Percentiles rank a stretch among this genome's conserved stretches.
phyloP scores from a whole-genome alignment of 805 yeast genomes.

The Barnettozyma wickerhamii region DNA sequence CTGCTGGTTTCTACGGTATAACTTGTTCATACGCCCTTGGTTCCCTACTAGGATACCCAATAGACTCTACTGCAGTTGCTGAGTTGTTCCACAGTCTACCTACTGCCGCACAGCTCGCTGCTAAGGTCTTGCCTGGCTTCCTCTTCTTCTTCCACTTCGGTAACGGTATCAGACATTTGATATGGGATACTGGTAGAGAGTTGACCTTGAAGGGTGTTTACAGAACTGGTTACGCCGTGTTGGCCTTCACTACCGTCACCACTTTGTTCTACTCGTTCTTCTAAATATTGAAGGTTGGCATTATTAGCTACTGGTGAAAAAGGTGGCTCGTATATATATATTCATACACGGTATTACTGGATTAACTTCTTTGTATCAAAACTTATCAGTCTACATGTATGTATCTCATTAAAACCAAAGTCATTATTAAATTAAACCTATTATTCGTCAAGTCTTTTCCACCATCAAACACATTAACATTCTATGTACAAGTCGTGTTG shows the following conservation, averaged over 20 bases:
- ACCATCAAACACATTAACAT: too few relatives aligned
- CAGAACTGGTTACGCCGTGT: conserved; percentile 83
- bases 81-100: conserved; percentile 53
- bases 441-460: too few relatives aligned
- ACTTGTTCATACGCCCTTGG: conserved; percentile 72
- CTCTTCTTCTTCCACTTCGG: conserved; percentile 84
- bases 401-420: too few relatives aligned
- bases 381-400: too few relatives aligned
- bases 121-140: conserved; percentile 69
- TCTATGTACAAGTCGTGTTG: too few relatives aligned
- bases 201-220: conserved; percentile 83
- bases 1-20: conserved; percentile 71
- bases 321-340: not conserved
- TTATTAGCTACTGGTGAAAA: not conserved
- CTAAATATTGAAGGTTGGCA: not conserved
- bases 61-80: conserved; percentile 31
- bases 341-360: conserved; percentile 4
- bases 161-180: conserved; percentile 88
- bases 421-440: too few relatives aligned
- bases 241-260: conserved; percentile 54
- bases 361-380: not conserved
- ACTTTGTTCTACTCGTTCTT: conserved; percentile 44
- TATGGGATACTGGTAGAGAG: conserved; percentile 88
- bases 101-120: conserved; percentile 49
- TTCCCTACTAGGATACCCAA: conserved; percentile 51